A percentile compares a stretch with the other conserved stretches of the same genome.
Conservation (phyloP, 2,329 filamentous ascomycete species). For the Fusarium sp. region DNA sequence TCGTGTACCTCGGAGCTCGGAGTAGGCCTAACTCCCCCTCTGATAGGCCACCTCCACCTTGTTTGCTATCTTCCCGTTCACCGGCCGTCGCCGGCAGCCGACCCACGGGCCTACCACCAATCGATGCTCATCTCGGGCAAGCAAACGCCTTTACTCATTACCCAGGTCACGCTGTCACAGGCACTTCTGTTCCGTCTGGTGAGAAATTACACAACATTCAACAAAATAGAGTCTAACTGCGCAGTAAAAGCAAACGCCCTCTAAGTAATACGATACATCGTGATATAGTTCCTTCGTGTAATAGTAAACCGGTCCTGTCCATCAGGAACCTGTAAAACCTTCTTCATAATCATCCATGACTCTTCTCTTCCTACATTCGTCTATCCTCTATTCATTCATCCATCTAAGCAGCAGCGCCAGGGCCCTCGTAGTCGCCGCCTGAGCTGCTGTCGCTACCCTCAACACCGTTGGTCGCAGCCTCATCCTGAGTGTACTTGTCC, state of each 20-base stretch:
- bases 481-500: constrained; percentile 71
- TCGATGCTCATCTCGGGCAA: background rate
- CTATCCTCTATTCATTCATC: constrained; percentile 21
- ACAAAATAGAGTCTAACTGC: constrained; percentile 35
- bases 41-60: constrained; percentile 41
- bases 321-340: constrained; percentile 33
- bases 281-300: constrained; percentile 39
- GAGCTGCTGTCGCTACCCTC: constrained; percentile 52
- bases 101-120: constrained; percentile 7
- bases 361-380: constrained; percentile 31
- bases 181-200: background rate
- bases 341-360: constrained; percentile 40
- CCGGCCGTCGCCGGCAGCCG: constrained; percentile 43
- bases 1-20: constrained; percentile 9
- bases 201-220: constrained; percentile 29
- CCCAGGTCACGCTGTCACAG: background rate
- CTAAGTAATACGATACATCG: constrained; percentile 41
- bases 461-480: constrained; percentile 48
- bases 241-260: constrained; percentile 39
- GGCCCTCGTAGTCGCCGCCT: constrained; percentile 54
- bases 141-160: background rate
- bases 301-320: constrained; percentile 27
- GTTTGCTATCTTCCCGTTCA: constrained; percentile 3
- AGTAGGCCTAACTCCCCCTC: constrained; percentile 14
- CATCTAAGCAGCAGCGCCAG: constrained; percentile 52